Evolutionary conservation across 2,329 filamentous ascomycete genomes (phyloP).

Genomic region (Xylariales sp.): DNA sequence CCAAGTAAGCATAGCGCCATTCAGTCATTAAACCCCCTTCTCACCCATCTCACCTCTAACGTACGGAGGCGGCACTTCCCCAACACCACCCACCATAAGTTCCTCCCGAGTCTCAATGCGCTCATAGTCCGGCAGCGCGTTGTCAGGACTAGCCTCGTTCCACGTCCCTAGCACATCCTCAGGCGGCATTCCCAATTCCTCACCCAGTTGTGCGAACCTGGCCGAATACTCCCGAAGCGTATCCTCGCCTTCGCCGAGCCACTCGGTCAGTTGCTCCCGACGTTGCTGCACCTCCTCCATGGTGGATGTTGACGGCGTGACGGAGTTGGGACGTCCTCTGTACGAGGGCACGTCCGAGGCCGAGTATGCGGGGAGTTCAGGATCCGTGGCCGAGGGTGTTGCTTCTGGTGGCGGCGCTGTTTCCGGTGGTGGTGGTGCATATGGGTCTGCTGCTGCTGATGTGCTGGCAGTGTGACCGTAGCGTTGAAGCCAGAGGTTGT

Average conservation of each 20-base stretch:
- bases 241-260: constrained; percentile 25
- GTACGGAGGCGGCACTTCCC: constrained; percentile 25
- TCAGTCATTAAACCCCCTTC: too few relatives aligned
- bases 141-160: constrained; percentile 26
- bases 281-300: constrained; percentile 23
- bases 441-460: constrained; percentile 9
- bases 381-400: constrained; percentile 6
- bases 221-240: constrained; percentile 26
- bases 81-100: constrained; percentile 26
- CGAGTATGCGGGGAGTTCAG: constrained; percentile 22
- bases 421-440: constrained; percentile 5
- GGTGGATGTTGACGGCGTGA: constrained; percentile 17
- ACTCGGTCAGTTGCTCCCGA: constrained; percentile 23
- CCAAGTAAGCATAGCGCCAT: too few relatives aligned
- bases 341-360: constrained; percentile 24
- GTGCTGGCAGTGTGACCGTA: constrained; percentile 17
- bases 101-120: constrained; percentile 24
- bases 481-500: constrained; percentile 25
- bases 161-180: constrained; percentile 27
- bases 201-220: constrained; percentile 23
- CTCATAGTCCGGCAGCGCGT: constrained; percentile 24
- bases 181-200: constrained; percentile 19
- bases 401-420: neutral
- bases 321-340: constrained; percentile 19
- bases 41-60: constrained; percentile 8